These are phyloP conservation scores for Pestalotiopsis sp. DNA, from an alignment of 2,329 filamentous ascomycete species.

Conservation along the genomic window DNA sequence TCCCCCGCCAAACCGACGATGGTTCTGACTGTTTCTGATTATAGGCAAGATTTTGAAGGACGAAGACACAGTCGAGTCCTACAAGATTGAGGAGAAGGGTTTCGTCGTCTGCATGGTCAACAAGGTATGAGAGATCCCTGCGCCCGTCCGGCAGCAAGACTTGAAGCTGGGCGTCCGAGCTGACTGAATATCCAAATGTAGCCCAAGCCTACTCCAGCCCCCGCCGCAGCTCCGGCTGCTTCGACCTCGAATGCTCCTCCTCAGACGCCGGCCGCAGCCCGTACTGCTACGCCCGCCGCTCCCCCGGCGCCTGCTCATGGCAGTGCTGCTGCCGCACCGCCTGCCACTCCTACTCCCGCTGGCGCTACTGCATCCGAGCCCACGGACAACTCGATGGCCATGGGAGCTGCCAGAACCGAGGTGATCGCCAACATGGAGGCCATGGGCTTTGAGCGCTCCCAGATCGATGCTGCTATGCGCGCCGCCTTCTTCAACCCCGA, in stretches of 20 bases:
- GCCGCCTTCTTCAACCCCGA: slow-evolving; percentile 97
- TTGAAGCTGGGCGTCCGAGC: slow-evolving; percentile 9
- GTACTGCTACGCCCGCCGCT: slow-evolving; percentile 53
- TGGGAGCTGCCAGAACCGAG: slow-evolving; percentile 80
- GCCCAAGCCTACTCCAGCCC: slow-evolving; percentile 70
- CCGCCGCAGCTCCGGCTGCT: slow-evolving; percentile 45
- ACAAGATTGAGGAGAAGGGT: slow-evolving; percentile 99
- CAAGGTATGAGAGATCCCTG: slow-evolving; percentile 68
- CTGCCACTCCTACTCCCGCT: slow-evolving; percentile 59
- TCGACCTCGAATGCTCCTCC: slow-evolving; percentile 62
- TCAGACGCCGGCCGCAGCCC: slow-evolving; percentile 62
- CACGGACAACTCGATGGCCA: slow-evolving; percentile 68
- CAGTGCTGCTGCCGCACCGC: slow-evolving; percentile 48
- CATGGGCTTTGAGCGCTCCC: slow-evolving; percentile 89
- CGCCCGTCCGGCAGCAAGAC: slow-evolving; percentile 7
- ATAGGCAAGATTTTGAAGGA: slow-evolving; percentile 97
- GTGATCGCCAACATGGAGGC: slow-evolving; percentile 93
- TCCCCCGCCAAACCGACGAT: no score
- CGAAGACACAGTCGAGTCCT: slow-evolving; percentile 93
- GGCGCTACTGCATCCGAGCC: slow-evolving; percentile 52
- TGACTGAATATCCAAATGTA: slow-evolving; percentile 38
- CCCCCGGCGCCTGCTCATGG: slow-evolving; percentile 53
- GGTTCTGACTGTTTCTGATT: not conserved
- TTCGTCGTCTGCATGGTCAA: slow-evolving; percentile 99
- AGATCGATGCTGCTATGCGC: slow-evolving; percentile 93